Conservation (phyloP, 176 grass and related monocot genomes). For the Rhynchospora breviuscula region DNA sequence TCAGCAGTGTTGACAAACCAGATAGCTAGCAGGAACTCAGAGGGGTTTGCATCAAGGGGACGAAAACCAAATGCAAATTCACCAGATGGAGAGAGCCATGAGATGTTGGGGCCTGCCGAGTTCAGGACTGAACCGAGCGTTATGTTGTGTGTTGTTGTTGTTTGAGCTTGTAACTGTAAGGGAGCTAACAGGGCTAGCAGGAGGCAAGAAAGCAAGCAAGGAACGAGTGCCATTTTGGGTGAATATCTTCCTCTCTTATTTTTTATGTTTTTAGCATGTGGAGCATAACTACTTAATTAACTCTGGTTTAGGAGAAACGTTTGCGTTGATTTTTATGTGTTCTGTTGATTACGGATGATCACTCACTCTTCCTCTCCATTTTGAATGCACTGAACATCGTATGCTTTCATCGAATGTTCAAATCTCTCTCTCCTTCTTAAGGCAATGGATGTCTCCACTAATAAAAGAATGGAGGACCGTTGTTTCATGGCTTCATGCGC, state of each 20-base stretch:
- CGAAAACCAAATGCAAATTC: slow-evolving; percentile 34
- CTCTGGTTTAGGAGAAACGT: not conserved
- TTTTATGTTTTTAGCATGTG: not conserved
- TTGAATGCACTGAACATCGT: not conserved
- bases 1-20: slow-evolving; percentile 44
- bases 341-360: not conserved
- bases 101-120: not conserved
- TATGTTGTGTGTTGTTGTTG: slow-evolving; percentile 8
- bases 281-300: not conserved
- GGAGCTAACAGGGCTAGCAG: not conserved
- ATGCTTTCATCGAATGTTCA: not conserved
- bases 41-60: not conserved
- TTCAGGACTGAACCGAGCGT: slow-evolving; percentile 22
- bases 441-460: not conserved
- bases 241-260: not conserved
- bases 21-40: slow-evolving; percentile 33
- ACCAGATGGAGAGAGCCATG: slow-evolving; percentile 32
- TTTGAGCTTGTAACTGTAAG: not conserved
- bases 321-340: not conserved
- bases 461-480: not conserved
- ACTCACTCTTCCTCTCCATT: not conserved
- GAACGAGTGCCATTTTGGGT: not conserved
- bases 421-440: not conserved
- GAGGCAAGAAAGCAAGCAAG: not conserved
- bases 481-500: not conserved